A percentile compares a stretch with the other conserved stretches of the same genome.
These are phyloP conservation scores for Neurospora intermedia DNA, from an alignment of 495 filamentous ascomycete species.

Conservation along the genomic window DNA sequence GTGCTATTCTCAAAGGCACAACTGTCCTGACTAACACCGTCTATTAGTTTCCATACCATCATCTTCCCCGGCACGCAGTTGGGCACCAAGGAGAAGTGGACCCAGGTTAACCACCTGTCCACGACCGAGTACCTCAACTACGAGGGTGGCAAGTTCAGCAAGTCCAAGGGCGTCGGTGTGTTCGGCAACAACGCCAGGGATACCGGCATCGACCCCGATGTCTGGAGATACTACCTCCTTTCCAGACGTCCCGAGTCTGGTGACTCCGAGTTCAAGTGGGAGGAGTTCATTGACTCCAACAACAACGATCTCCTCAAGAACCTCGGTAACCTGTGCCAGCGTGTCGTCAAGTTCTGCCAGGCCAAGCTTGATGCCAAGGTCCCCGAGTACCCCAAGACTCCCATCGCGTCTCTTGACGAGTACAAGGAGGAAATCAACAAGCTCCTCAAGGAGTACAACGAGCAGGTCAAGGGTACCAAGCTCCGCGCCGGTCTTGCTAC, in stretches of 20 bases:
- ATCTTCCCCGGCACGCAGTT: conserved; percentile 86
- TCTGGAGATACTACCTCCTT: conserved; percentile 91
- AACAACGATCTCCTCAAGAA: conserved; percentile 87
- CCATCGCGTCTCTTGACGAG: conserved; percentile 12
- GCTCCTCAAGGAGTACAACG: conserved; percentile 56
- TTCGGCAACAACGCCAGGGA: conserved; percentile 84
- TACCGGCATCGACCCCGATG: conserved; percentile 74
- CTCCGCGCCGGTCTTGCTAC: conserved; percentile 61
- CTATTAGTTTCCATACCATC: conserved; percentile 60
- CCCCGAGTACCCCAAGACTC: conserved; percentile 48
- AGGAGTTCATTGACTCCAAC: conserved; percentile 70
- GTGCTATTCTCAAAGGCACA: neutral
- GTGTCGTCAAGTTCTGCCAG: conserved; percentile 83
- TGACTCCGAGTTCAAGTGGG: conserved; percentile 84
- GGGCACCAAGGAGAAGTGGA: conserved; percentile 80
- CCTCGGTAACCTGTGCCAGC: conserved; percentile 88
- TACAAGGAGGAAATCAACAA: conserved; percentile 52
- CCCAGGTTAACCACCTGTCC: conserved; percentile 76
- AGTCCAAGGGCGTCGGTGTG: conserved; percentile 79
- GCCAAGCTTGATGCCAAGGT: conserved; percentile 59
- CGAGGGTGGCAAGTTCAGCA: conserved; percentile 92
- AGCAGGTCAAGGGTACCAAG: conserved; percentile 62
- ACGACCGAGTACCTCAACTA: conserved; percentile 96
- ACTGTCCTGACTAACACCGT: neutral
- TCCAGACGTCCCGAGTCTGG: conserved; percentile 80